A percentile compares a stretch with the other conserved stretches of the same genome.
Conservation (phyloP, 2,329 filamentous ascomycete genomes). For the Penicillium sp. region DNA sequence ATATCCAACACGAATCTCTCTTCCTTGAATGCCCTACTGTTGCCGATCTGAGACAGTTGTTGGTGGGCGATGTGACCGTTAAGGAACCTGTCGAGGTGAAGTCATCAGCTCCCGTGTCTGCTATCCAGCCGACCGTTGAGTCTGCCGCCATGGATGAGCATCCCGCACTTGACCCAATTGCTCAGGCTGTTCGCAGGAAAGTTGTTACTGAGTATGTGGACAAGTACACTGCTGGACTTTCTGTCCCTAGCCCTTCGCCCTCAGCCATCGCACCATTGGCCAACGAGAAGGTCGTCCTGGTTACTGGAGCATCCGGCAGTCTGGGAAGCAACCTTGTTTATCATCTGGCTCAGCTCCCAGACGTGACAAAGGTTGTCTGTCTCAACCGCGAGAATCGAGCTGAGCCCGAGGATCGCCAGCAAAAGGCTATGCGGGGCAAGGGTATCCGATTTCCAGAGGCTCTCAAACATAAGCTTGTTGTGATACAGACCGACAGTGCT, state of each 20-base stretch:
- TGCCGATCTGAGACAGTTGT: background rate
- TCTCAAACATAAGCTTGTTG: background rate
- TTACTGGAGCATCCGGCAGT: slow-evolving; percentile 10
- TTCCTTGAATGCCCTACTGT: slow-evolving; percentile 2
- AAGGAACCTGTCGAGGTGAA: too few relatives aligned
- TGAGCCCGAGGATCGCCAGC: background rate
- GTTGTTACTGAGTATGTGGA: background rate
- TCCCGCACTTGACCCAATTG: background rate
- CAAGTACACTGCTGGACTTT: background rate
- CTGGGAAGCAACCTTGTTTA: slow-evolving; percentile 2
- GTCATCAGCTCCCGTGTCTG: too few relatives aligned
- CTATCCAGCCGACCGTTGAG: too few relatives aligned
- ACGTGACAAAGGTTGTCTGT: background rate
- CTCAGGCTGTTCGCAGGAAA: background rate
- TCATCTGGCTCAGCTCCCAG: background rate
- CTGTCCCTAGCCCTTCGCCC: background rate
- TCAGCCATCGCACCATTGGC: background rate
- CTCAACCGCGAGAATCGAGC: background rate
- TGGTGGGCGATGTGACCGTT: background rate
- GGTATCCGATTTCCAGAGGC: background rate
- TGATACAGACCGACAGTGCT: background rate
- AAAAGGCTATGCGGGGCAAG: background rate
- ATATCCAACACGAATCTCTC: background rate
- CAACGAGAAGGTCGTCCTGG: background rate
- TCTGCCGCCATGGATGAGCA: too few relatives aligned